Conservation (phyloP, 768 basidiomycete genomes). For the Mycena sanguinolenta region DNA sequence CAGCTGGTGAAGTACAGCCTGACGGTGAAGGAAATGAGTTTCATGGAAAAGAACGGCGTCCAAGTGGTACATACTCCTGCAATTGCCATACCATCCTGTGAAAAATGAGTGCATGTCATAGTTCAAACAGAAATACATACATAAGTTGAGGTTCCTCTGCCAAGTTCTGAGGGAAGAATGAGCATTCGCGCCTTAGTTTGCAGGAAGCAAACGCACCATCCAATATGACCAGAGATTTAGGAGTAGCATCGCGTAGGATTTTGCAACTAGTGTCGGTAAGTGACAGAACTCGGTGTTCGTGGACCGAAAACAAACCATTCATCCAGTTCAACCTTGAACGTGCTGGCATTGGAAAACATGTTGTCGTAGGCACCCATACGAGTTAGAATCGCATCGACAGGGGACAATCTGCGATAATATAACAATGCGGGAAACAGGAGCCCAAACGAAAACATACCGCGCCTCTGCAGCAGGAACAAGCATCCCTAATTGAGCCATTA, state of each 20-base stretch:
- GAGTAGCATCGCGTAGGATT: conserved; percentile 93
- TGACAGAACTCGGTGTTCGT: background rate
- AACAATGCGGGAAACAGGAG: conserved; percentile 6
- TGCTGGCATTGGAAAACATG: conserved; percentile 94
- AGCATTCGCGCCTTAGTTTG: conserved; percentile 21
- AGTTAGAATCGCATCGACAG: conserved; percentile 93
- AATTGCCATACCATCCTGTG: conserved; percentile 94
- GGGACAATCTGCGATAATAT: conserved; percentile 71
- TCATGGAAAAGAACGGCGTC: background rate
- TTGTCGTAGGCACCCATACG: conserved; percentile 99
- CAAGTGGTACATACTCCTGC: conserved; percentile 72
- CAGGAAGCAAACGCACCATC: conserved; percentile 73
- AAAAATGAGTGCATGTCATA: conserved; percentile 48
- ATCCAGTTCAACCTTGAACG: conserved; percentile 98
- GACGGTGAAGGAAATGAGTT: conserved; percentile 18
- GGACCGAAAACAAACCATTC: conserved; percentile 75
- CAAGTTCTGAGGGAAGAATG: conserved; percentile 75
- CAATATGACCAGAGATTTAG: conserved; percentile 92
- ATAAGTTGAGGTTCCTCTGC: conserved; percentile 95
- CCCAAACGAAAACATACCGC: conserved; percentile 57
- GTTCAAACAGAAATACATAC: conserved; percentile 53
- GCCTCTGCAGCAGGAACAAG: conserved; percentile 90
- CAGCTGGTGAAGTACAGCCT: conserved; percentile 94
- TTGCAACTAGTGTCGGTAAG: conserved; percentile 72
- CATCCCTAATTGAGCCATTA: conserved; percentile 97